Evolutionary conservation across 192 early-diverging fungal genomes (phyloP).

Genomic region (Dissophora ornata): DNA sequence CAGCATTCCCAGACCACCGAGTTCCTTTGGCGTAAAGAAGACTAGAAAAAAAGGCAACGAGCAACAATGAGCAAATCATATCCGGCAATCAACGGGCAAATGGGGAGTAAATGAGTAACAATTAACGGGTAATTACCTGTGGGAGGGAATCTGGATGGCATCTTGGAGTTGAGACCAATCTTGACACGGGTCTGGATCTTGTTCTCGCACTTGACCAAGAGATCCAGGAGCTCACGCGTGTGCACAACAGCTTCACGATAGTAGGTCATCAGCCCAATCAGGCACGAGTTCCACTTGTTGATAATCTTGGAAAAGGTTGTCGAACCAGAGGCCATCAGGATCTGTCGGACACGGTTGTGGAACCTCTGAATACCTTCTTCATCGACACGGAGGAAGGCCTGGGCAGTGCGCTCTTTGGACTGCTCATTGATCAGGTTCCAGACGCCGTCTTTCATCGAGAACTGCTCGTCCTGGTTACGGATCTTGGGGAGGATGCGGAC

Average conservation of each 20-base stretch:
- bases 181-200: conserved; percentile 99
- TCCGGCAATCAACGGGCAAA: too few species aligned
- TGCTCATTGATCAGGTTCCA: conserved; percentile 98
- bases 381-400: conserved; percentile 97
- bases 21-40: conserved; percentile 86
- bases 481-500: conserved; percentile 95
- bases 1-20: conserved; percentile 98
- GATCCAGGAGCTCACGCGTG: conserved; percentile 95
- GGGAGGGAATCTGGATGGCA: conserved; percentile 97
- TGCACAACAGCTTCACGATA: conserved; percentile 98
- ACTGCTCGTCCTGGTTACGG: conserved; percentile 86
- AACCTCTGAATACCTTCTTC: conserved; percentile 92
- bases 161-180: conserved; percentile 99
- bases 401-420: conserved; percentile 97
- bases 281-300: conserved; percentile 93
- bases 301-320: conserved; percentile 99
- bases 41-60: conserved; percentile 16
- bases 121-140: conserved; percentile 74
- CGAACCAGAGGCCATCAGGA: conserved; percentile 96
- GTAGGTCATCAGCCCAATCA: conserved; percentile 98
- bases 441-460: conserved; percentile 85
- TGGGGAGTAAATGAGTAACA: too few species aligned
- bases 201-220: conserved; percentile 98
- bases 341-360: conserved; percentile 96
- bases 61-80: neutral